Base-by-base conservation (phyloP, 2,329 filamentous ascomycete genomes). In the Septoria petroselini region DNA sequence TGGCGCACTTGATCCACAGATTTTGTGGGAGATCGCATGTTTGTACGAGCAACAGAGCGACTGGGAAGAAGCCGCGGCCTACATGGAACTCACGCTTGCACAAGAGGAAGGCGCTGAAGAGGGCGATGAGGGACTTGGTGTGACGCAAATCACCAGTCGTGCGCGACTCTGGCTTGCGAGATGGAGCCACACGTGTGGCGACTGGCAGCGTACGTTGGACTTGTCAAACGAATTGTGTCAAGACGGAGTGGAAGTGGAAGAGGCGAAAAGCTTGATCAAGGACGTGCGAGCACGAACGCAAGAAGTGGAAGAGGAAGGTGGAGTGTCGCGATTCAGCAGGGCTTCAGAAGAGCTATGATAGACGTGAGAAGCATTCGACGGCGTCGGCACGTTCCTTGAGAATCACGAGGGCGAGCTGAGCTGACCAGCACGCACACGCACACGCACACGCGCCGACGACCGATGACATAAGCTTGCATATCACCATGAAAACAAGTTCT, bases 241-340 rank as follows among this genome's bases (percentile, higher is more conserved):
- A 70, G 93, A 98, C 69, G 93, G 93, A 0, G 84, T 94, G 19
- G 93, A 97, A 70, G 89, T 97, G 2, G 93, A 98, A 67, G 93
- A 98, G 70, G 93, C 93, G 21, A 97, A 97, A 72, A 89, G 90
- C 3, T 73, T 97, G 60, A 86, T 95, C 54, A 80, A 89, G 54
- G 91, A 97, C 68, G 84, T 95, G 9, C 79, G 91, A 59, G 86
- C 86, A 3, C 80, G 87, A 58, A 78, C 90, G 69, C 86, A 62
- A 35, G 48, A 55, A 35, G 53, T 54, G 19, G 53, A 49, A 17
- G 53, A 56, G 18, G 39, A 39, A 9, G 48, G 21, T 19, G 34
- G 40, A 7, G 40, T 14, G 23, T 15, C 33, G 17, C 43, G 43
- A 21, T 17, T 38, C 29, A 40, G 38, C 23, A 41, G 42, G 41